These are phyloP conservation scores for Nothophytophthora sp. DNA, from an alignment of 352 stramenopile species.

Conservation along the genomic window DNA sequence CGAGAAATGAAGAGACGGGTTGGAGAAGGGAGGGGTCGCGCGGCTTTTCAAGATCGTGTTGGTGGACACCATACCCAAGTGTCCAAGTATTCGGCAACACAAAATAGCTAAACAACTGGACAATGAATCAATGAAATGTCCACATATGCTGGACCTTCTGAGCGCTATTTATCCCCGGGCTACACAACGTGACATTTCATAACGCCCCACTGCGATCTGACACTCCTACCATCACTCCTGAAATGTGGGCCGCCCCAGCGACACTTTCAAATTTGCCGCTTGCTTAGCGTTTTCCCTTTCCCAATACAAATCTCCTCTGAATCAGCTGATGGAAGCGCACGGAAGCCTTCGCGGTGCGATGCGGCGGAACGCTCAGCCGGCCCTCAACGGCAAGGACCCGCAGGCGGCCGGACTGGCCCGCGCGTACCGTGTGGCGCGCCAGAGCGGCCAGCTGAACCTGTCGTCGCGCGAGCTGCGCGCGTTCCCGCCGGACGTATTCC, in stretches of 20 bases:
- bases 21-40: too few species aligned
- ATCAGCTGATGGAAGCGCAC: slow-evolving; percentile 34
- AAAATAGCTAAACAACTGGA: too few species aligned
- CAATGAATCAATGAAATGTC: too few species aligned
- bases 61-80: too few species aligned
- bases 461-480: slow-evolving; percentile 48
- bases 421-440: slow-evolving; percentile 53
- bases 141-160: too few species aligned
- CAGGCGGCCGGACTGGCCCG: slow-evolving; percentile 24
- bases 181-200: too few species aligned
- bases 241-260: not conserved
- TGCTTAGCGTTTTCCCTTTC: too few species aligned
- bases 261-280: not conserved
- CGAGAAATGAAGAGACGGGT: too few species aligned
- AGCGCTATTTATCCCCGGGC: too few species aligned
- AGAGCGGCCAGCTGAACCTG: slow-evolving; percentile 63
- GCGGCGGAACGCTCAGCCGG: slow-evolving; percentile 12
- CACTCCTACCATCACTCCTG: too few species aligned
- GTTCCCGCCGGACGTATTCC: slow-evolving; percentile 65
- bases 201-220: too few species aligned
- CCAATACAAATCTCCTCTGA: not conserved
- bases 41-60: slow-evolving; percentile 13
- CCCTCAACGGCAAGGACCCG: not conserved
- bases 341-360: slow-evolving; percentile 50
- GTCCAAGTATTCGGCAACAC: too few species aligned